Evolutionary conservation across 2,329 filamentous ascomycete species (phyloP).

Genomic region (Diaporthe citrichinensis): DNA sequence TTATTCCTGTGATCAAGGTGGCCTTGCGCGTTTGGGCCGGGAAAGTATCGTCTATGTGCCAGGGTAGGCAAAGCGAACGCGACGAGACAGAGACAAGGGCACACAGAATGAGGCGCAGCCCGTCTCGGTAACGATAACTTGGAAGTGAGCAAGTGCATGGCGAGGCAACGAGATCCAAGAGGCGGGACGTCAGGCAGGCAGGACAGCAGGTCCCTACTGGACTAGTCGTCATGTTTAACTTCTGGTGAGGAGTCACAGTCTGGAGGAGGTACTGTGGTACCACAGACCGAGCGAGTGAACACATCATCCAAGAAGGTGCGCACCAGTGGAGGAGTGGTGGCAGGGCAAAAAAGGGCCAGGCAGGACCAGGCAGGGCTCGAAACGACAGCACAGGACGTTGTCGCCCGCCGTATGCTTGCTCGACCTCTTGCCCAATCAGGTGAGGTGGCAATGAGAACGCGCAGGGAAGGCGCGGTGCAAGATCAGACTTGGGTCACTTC

Average conservation of each 20-base stretch:
- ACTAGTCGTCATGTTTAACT: not conserved
- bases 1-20: slow-evolving; percentile 1
- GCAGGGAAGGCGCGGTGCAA: slow-evolving; percentile 39
- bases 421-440: slow-evolving; percentile 31
- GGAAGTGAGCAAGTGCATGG: not conserved
- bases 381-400: slow-evolving; percentile 36
- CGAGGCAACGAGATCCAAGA: not conserved
- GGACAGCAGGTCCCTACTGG: not conserved
- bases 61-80: slow-evolving; percentile 4
- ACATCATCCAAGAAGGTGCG: slow-evolving; percentile 16
- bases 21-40: slow-evolving; percentile 19
- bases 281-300: slow-evolving; percentile 5
- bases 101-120: slow-evolving; percentile 16
- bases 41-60: not conserved
- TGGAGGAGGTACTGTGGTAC: not conserved
- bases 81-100: slow-evolving; percentile 16
- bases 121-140: not conserved
- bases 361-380: slow-evolving; percentile 32
- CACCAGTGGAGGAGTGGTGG: not conserved
- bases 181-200: not conserved
- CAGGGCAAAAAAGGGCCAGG: slow-evolving; percentile 16
- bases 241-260: not conserved
- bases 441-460: slow-evolving; percentile 32
- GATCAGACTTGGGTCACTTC: slow-evolving; percentile 35
- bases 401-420: slow-evolving; percentile 28